Conservation (phyloP, 2,329 filamentous ascomycete species). For the Aspergillus niger region DNA sequence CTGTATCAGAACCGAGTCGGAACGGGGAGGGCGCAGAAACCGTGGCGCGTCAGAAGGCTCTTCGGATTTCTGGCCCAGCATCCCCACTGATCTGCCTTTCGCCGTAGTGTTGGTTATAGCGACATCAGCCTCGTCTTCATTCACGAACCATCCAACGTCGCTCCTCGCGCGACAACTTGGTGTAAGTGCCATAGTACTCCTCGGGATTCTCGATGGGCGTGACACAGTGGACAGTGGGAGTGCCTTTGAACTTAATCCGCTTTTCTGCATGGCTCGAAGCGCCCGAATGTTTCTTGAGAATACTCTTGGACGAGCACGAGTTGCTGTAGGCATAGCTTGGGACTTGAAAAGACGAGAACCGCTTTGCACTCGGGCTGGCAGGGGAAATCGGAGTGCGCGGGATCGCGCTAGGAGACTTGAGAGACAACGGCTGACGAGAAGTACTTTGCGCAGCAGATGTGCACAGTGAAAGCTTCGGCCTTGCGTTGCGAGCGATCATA, state of each 20-base stretch:
- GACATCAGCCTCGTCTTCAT: conserved; percentile 23
- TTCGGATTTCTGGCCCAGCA: background rate
- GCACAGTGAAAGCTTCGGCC: conserved; percentile 51
- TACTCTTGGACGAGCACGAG: conserved; percentile 49
- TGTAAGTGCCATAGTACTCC: conserved; percentile 52
- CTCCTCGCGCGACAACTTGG: conserved; percentile 50
- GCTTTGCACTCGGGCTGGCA: conserved; percentile 44
- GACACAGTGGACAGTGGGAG: conserved; percentile 49
- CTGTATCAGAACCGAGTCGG: conserved; percentile 6
- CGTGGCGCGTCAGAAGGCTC: background rate
- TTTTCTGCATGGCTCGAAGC: conserved; percentile 30
- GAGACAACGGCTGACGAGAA: conserved; percentile 41
- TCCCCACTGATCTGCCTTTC: background rate
- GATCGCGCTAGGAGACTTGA: conserved; percentile 46
- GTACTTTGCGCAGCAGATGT: conserved; percentile 43
- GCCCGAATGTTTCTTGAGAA: conserved; percentile 47
- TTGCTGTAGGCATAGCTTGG: conserved; percentile 48
- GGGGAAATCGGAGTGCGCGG: conserved; percentile 49
- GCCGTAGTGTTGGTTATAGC: background rate
- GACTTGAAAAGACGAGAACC: conserved; percentile 45
- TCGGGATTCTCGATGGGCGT: conserved; percentile 52
- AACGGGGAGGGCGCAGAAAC: conserved; percentile 4
- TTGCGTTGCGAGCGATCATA: conserved; percentile 40
- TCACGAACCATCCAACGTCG: conserved; percentile 47
- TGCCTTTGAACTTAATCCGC: conserved; percentile 47